A percentile compares a stretch with the other conserved stretches of the same genome.
Conservation (phyloP, 1,284 basidiomycete genomes). For the Papiliotrema nemorosa region DNA sequence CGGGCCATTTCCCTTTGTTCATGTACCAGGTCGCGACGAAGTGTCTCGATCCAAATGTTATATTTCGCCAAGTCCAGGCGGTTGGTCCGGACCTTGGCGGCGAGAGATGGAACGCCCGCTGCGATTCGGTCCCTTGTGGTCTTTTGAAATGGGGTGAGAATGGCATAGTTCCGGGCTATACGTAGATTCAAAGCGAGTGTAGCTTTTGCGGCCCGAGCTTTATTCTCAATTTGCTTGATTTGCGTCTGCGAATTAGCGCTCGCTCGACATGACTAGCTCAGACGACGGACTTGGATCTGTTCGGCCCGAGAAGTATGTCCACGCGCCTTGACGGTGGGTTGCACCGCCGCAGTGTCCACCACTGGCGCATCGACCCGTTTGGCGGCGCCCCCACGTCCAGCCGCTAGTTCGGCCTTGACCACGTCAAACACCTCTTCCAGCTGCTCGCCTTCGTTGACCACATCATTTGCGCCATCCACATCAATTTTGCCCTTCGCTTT, state of each 20-base stretch:
- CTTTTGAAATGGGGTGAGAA: conserved; percentile 80
- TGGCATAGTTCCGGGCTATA: conserved; percentile 73
- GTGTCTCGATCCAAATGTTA: conserved; percentile 68
- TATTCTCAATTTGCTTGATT: conserved; percentile 62
- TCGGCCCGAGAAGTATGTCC: conserved; percentile 15
- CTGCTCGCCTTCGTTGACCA: conserved; percentile 41
- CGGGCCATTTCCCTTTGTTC: conserved; percentile 67
- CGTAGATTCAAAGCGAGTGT: conserved; percentile 70
- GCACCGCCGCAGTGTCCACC: not conserved
- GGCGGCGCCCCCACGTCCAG: conserved; percentile 30
- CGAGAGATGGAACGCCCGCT: conserved; percentile 60
- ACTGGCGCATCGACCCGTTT: conserved; percentile 6
- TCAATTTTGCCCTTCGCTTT: conserved; percentile 17
- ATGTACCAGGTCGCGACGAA: conserved; percentile 67
- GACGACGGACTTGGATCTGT: conserved; percentile 17
- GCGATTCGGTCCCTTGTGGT: conserved; percentile 73
- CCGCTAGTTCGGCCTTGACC: conserved; percentile 75
- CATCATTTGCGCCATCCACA: conserved; percentile 33
- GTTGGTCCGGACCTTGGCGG: conserved; percentile 62
- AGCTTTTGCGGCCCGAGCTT: conserved; percentile 58
- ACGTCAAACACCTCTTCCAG: conserved; percentile 74
- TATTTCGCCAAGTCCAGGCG: conserved; percentile 71
- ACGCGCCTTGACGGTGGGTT: conserved; percentile 8
- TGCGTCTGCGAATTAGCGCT: conserved; percentile 52
- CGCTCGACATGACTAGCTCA: not conserved